These are phyloP conservation scores for Rubroshorea leprosula DNA, from an alignment of 345 rosid species.

Conservation along the genomic window DNA sequence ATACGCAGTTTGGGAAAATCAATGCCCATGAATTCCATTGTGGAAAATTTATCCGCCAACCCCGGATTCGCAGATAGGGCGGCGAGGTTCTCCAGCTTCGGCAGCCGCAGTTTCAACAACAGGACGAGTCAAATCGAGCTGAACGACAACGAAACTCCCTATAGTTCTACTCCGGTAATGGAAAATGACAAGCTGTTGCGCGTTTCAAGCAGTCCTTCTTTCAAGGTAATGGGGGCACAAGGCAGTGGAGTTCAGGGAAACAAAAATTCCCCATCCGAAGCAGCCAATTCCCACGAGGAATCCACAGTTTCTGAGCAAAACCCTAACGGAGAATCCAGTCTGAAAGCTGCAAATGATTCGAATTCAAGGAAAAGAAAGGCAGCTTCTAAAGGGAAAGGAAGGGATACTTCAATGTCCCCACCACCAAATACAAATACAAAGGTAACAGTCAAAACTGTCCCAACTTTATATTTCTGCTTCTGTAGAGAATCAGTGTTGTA, in stretches of 20 bases:
- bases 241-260: constrained; percentile 14
- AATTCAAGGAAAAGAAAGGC: constrained; percentile 64
- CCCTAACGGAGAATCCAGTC: constrained; percentile 25
- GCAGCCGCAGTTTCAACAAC: constrained; percentile 68
- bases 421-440: too few relatives aligned
- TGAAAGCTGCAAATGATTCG: constrained; percentile 24
- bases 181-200: constrained; percentile 42
- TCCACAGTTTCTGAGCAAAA: constrained; percentile 44
- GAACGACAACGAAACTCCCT: constrained; percentile 12
- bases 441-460: too few relatives aligned
- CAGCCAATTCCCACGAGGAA: constrained; percentile 45
- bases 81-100: constrained; percentile 60
- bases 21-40: constrained; percentile 33
- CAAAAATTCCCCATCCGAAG: constrained; percentile 27
- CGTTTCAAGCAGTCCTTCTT: constrained; percentile 57
- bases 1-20: constrained; percentile 28
- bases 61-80: constrained; percentile 78
- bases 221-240: constrained; percentile 34
- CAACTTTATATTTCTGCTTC: neutral
- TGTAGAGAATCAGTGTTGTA: too few relatives aligned
- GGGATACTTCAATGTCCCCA: constrained; percentile 27
- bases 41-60: constrained; percentile 53
- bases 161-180: constrained; percentile 20
- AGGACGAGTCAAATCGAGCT: constrained; percentile 26
- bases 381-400: constrained; percentile 36